Conservation (phyloP, 768 basidiomycete species). For the Suillus tomentosus region DNA sequence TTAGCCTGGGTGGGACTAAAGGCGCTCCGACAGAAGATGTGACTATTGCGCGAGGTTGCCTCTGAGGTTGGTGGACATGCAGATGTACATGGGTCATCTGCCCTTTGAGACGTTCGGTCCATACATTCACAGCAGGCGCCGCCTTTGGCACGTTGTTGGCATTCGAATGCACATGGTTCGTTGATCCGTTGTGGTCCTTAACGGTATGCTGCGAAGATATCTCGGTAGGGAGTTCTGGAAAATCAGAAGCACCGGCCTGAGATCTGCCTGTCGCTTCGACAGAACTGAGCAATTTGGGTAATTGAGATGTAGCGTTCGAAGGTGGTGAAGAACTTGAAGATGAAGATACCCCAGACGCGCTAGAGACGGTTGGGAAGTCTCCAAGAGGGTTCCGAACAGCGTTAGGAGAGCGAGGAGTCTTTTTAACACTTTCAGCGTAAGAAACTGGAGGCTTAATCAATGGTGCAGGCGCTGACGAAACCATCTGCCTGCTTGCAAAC, state of each 20-base stretch:
- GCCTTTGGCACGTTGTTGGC: slow-evolving; percentile 19
- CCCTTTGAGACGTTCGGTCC: slow-evolving; percentile 44
- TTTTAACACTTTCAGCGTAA: slow-evolving; percentile 58
- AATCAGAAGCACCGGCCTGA: slow-evolving; percentile 2
- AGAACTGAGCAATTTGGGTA: neutral
- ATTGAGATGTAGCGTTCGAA: slow-evolving; percentile 3
- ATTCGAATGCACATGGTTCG: slow-evolving; percentile 14
- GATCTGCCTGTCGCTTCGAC: slow-evolving; percentile 4
- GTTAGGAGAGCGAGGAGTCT: slow-evolving; percentile 38
- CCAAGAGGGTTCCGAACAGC: slow-evolving; percentile 8
- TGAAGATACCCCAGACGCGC: slow-evolving; percentile 10
- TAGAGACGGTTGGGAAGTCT: slow-evolving; percentile 9
- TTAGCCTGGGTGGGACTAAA: slow-evolving; percentile 17
- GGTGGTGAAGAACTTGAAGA: slow-evolving; percentile 13
- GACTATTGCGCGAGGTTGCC: slow-evolving; percentile 17
- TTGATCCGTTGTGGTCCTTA: neutral
- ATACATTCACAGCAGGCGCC: slow-evolving; percentile 39
- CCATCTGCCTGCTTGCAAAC: slow-evolving; percentile 22
- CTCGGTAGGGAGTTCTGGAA: slow-evolving; percentile 10
- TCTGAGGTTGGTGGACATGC: slow-evolving; percentile 19
- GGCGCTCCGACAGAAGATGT: slow-evolving; percentile 17
- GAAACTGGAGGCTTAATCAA: slow-evolving; percentile 48
- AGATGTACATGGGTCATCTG: slow-evolving; percentile 34
- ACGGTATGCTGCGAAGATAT: neutral
- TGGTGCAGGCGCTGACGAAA: slow-evolving; percentile 31